Conservation (phyloP, 2,329 filamentous ascomycete genomes). For the Epichloe amarillans region DNA sequence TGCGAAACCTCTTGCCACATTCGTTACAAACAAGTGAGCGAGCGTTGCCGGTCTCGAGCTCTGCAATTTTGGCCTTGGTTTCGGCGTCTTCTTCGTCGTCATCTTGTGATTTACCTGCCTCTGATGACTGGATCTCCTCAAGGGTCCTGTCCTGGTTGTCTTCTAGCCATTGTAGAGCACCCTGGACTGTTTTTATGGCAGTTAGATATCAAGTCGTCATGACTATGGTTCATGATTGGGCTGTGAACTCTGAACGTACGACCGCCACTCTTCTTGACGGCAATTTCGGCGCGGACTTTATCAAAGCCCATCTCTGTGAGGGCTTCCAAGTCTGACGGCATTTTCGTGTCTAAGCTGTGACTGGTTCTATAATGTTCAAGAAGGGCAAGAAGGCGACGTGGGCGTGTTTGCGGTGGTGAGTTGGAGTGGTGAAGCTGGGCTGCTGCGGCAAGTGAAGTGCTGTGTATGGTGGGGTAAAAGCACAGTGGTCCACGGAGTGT, state of each 20-base stretch:
- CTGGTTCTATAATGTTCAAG: background rate
- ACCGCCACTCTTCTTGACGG: constrained; percentile 70
- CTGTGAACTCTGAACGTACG: constrained; percentile 37
- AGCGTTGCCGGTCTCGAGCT: constrained; percentile 55
- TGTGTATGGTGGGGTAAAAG: background rate
- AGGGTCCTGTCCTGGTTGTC: constrained; percentile 77
- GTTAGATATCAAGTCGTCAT: background rate
- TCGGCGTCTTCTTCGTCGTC: constrained; percentile 35
- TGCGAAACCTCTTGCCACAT: constrained; percentile 82
- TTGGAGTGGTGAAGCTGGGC: background rate
- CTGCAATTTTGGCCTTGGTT: constrained; percentile 43
- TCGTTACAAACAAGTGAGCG: constrained; percentile 86
- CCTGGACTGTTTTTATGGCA: constrained; percentile 49
- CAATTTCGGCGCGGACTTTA: constrained; percentile 65
- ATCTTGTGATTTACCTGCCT: constrained; percentile 27
- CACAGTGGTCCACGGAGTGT: background rate
- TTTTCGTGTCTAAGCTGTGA: constrained; percentile 26
- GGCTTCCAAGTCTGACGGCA: constrained; percentile 44
- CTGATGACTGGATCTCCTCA: constrained; percentile 57
- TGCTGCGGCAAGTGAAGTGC: background rate
- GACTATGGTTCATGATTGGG: background rate
- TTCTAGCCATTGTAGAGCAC: constrained; percentile 89
- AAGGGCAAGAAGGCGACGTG: background rate
- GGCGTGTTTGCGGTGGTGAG: background rate
- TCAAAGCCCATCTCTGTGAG: constrained; percentile 72